These are phyloP conservation scores for Ganoderma multipileum DNA, from an alignment of 1,284 basidiomycete genomes.

Conservation along the genomic window DNA sequence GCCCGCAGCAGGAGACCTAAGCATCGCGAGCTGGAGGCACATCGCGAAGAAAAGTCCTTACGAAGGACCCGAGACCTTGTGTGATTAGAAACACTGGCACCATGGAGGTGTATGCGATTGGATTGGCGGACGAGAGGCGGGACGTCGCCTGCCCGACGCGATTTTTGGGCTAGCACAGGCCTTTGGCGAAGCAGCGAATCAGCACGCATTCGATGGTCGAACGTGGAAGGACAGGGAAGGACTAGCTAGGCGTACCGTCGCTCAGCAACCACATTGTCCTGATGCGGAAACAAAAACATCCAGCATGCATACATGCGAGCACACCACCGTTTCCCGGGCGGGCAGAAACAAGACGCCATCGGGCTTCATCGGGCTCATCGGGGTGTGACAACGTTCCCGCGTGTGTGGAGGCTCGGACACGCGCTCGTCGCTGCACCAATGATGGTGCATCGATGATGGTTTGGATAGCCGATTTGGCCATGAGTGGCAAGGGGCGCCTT, in stretches of 20 bases:
- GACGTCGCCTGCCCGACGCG: neutral
- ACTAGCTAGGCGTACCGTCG: neutral
- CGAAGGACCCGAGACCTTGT: neutral
- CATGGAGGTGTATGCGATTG: neutral
- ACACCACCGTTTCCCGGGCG: neutral
- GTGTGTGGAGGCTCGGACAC: neutral
- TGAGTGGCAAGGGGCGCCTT: neutral
- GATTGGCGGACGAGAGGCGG: neutral
- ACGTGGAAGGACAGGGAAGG: neutral
- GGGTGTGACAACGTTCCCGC: neutral
- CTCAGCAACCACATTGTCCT: neutral
- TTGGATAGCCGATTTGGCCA: neutral
- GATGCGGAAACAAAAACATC: conserved; percentile 6
- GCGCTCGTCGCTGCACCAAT: neutral
- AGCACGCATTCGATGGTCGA: neutral
- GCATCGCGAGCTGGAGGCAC: neutral
- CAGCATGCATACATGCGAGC: neutral
- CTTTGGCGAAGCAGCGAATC: neutral
- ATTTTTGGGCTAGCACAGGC: neutral
- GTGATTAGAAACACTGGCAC: neutral
- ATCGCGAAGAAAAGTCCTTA: neutral
- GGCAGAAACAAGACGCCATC: neutral
- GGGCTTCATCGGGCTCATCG: neutral
- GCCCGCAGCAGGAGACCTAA: conserved; percentile 12
- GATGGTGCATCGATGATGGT: neutral